Percentiles rank a stretch among this genome's conserved stretches.
Evolutionary conservation across 768 basidiomycete species (phyloP).

Genomic region (Mycena venus): DNA sequence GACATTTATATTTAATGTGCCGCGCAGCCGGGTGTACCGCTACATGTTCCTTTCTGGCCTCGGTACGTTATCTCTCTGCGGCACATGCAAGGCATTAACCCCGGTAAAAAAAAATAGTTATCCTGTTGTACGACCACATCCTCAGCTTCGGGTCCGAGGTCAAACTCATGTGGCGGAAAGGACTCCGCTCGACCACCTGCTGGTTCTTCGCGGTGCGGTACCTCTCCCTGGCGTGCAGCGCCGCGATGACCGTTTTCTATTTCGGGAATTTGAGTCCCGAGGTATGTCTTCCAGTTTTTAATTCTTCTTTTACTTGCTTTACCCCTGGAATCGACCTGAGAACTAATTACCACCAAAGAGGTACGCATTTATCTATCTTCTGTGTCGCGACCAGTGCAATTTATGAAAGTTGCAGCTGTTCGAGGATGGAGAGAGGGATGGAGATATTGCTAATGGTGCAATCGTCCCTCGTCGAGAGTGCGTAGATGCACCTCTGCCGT

Average conservation of each 20-base stretch:
- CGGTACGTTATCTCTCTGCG: background rate
- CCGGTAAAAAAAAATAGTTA: no score
- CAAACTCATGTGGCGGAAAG: slow-evolving; percentile 12
- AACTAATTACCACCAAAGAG: background rate
- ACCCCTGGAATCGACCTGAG: no score
- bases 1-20: background rate
- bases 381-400: background rate
- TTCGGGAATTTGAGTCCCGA: slow-evolving; percentile 11
- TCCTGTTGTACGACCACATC: slow-evolving; percentile 29
- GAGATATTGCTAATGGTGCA: slow-evolving; percentile 19
- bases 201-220: slow-evolving; percentile 29
- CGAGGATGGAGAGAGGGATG: slow-evolving; percentile 17
- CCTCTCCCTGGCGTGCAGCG: slow-evolving; percentile 16
- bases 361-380: background rate
- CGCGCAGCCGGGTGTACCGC: slow-evolving; percentile 20
- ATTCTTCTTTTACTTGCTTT: background rate
- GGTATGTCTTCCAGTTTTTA: background rate
- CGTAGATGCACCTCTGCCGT: background rate
- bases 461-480: slow-evolving; percentile 17
- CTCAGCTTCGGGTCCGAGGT: slow-evolving; percentile 18
- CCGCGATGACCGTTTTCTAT: slow-evolving; percentile 7
- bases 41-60: slow-evolving; percentile 27
- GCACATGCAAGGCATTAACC: no score
- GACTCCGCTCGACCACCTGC: background rate
- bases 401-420: background rate